phyloP scores from a whole-genome alignment of 78 protist species.

The Reticulomyxa filosa region DNA sequence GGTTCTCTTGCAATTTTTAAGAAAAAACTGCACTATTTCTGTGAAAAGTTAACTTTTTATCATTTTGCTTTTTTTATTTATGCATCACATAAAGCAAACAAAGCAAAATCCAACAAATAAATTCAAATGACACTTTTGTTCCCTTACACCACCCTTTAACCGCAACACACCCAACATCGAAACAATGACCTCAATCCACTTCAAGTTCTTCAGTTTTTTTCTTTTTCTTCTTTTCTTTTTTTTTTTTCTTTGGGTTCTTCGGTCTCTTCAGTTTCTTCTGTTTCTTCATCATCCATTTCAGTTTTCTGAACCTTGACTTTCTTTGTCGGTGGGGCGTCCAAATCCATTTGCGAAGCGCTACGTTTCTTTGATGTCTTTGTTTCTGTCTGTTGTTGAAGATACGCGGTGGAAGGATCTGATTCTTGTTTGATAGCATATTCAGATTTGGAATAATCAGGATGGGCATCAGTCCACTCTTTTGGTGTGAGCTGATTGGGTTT shows the following conservation, averaged over 20 bases:
- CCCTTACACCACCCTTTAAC: no score
- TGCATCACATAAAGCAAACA: no score
- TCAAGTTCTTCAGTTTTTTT: no score
- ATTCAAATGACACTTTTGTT: no score
- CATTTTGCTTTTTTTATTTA: no score
- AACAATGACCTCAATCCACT: no score
- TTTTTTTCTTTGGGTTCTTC: constrained; percentile 7
- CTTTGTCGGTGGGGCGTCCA: not conserved
- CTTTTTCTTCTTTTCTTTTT: constrained; percentile 12
- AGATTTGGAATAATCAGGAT: constrained; percentile 29
- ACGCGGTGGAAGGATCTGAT: not conserved
- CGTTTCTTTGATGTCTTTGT: not conserved
- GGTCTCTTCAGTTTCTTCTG: constrained; percentile 9
- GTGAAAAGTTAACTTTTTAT: no score
- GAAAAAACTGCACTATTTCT: no score
- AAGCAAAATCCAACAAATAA: no score
- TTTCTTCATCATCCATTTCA: constrained; percentile 9
- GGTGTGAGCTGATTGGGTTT: constrained; percentile 87
- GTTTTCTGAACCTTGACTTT: constrained; percentile 15
- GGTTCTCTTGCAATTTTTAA: no score
- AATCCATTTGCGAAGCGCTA: not conserved
- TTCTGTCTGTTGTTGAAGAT: not conserved
- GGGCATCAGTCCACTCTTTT: constrained; percentile 41
- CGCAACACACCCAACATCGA: no score
- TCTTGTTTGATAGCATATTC: not conserved